Percentiles rank a stretch among this genome's conserved stretches.
phyloP scores from a whole-genome alignment of 2,329 filamentous ascomycete genomes.

The Sclerotinia sclerotiorum region DNA sequence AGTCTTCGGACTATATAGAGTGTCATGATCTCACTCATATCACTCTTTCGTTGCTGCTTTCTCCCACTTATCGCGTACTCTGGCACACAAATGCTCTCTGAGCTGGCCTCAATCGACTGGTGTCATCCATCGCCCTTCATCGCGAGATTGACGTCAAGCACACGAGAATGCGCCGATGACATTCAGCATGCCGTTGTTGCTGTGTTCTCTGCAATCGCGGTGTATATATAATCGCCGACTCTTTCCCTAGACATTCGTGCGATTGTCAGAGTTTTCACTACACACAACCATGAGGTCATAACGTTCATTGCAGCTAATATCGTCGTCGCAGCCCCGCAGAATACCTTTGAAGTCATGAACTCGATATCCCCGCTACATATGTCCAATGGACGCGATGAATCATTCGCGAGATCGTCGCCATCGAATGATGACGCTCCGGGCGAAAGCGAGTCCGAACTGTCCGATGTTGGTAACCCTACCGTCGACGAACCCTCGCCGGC shows the following conservation, averaged over 20 bases:
- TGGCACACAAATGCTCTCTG: conserved; percentile 25
- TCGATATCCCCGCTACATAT: conserved; percentile 63
- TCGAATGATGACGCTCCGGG: conserved; percentile 47
- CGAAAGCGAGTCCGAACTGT: conserved; percentile 73
- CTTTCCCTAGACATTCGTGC: conserved; percentile 29
- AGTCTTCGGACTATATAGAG: conserved; percentile 24
- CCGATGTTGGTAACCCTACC: conserved; percentile 63
- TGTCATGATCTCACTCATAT: conserved; percentile 15
- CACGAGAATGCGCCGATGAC: conserved; percentile 38
- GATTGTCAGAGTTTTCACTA: conserved; percentile 30
- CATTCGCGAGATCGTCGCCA: conserved; percentile 49
- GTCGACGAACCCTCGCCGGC: conserved; percentile 51
- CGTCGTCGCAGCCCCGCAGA: conserved; percentile 53
- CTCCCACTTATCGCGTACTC: conserved; percentile 11
- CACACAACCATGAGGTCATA: conserved; percentile 28
- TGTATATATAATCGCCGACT: conserved; percentile 32
- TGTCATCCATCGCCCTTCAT: conserved; percentile 36
- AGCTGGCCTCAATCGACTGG: conserved; percentile 32
- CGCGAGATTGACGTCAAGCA: conserved; percentile 29
- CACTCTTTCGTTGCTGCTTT: conserved; percentile 13
- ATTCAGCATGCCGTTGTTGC: conserved; percentile 26
- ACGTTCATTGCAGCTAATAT: conserved; percentile 46
- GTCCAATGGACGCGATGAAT: conserved; percentile 65
- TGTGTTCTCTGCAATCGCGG: conserved; percentile 24
- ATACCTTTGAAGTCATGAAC: conserved; percentile 60